Evolutionary conservation across 2,329 filamentous ascomycete genomes (phyloP).

Genomic region (Scedosporium dehoogii): DNA sequence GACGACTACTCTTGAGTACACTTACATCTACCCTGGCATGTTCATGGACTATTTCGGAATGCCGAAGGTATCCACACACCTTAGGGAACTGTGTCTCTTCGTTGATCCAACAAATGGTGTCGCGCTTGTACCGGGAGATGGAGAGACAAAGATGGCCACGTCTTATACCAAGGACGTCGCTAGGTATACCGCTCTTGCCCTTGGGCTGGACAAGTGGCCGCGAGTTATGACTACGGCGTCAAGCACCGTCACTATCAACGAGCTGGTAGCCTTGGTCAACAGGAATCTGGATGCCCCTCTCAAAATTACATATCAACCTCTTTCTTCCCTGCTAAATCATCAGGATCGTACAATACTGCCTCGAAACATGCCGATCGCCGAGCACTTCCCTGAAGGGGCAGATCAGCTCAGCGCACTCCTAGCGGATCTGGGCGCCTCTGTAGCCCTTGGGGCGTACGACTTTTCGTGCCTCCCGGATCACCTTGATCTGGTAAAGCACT

Average conservation of each 20-base stretch:
- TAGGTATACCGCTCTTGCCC: slow-evolving; percentile 18
- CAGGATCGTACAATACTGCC: slow-evolving; percentile 16
- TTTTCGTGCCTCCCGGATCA: slow-evolving; percentile 12
- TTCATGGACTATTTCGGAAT: slow-evolving; percentile 26
- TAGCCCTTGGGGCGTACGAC: slow-evolving; percentile 20
- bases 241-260: slow-evolving; percentile 19
- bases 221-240: slow-evolving; percentile 17
- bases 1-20: slow-evolving; percentile 19
- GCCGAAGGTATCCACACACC: slow-evolving; percentile 15
- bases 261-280: slow-evolving; percentile 20
- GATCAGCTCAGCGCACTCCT: slow-evolving; percentile 16
- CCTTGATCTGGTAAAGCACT: slow-evolving; percentile 15
- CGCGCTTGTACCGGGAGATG: slow-evolving; percentile 20
- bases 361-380: slow-evolving; percentile 16
- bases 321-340: slow-evolving; percentile 13
- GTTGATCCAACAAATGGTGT: slow-evolving; percentile 17
- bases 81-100: slow-evolving; percentile 20
- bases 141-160: slow-evolving; percentile 20
- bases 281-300: slow-evolving; percentile 15
- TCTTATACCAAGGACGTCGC: slow-evolving; percentile 21
- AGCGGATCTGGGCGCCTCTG: slow-evolving; percentile 20
- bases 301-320: background rate
- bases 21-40: slow-evolving; percentile 25
- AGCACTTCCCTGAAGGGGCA: slow-evolving; percentile 17
- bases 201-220: slow-evolving; percentile 20